Base-by-base conservation (phyloP, 176 grass and related monocot species). In the Raddia guianensis region DNA sequence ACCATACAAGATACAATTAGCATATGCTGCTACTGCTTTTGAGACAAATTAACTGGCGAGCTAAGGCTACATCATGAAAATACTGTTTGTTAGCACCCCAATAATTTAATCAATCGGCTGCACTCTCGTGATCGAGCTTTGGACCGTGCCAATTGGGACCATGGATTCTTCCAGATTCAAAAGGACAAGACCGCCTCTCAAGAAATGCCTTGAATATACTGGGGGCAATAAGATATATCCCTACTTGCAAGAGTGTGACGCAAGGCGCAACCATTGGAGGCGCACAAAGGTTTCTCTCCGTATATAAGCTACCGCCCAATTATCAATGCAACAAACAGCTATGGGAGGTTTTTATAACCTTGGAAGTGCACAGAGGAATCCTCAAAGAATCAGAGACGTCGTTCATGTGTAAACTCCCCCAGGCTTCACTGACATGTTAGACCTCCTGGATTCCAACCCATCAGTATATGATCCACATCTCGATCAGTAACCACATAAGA, bases 81-180 rank as follows among this genome's bases (percentile, higher is more conserved):
- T 74, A 62, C 45, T 72, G 8, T 72, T 66, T 57, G 54, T 59
- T 83, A 78, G 49, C 45, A 80, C 52, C 27, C 52, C 44, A 52
- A 84, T 40, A 40, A 40, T 40, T 61, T 57, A 9, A 12, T 44
- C 10, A 33, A 27, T 10, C 19, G 47, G 27, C 5, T 48, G 64
- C 79, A 70, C 21, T 62, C 15, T 20, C 60, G 63, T 56, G 15
- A 43, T 45, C 37, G 10, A 72, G 9, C 15, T 80, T 75, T 76
- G 77, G 70, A 75, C 48, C 46, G 64, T 5, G 18, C 47, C 13
- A 43, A 43, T 48, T 62, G 63, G 63, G 16, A 69, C 7, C 27
- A 70, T 33, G 71, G 77, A 76, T 85, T 85, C 77, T 85, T 89
- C 71, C 9, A 81, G 77, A 81, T 89, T 81, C 87, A 70, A 85